Evolutionary conservation across 768 basidiomycete genomes (phyloP), one percentile per base, ranked within the genome.

Genomic region (Phylloporus sp.): DNA sequence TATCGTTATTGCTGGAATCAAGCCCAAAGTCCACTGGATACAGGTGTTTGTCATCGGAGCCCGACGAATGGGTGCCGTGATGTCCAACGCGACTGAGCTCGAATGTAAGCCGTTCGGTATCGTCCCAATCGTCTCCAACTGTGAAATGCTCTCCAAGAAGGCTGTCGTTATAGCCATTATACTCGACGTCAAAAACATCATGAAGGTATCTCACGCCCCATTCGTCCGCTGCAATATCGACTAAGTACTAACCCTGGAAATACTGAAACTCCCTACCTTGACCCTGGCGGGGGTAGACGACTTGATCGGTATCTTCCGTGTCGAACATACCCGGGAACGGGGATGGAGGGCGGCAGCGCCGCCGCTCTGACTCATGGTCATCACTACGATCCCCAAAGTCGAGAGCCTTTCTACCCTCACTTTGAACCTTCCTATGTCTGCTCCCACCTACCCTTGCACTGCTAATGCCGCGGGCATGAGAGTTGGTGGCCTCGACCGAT

Each of bases 391-490:
- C 47, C 15, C 56, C 63, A 15, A 71, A 64, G 44, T 73, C 69
- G 20, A 69, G 62, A 13, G 70, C 63, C 28, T 73, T 63, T 40
- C 72, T 68, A 22, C 69, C 67, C 61, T 80, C 73, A 32, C 70
- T 66, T 51, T 66, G 62, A 9, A 72, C 69, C 28, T 67, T 72
- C 15, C 79, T 70, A 49, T 83, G 69, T 67, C 74, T 75, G 54
- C 72, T 78, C 5, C 28, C 34, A 6, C 48, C 21, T 26, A 22
- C 9, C 27, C 28, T 48, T 21, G 46, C 29, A 29, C 15, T 28
- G 17, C 22, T 32, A 22, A 42, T 21, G 13, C 48, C 42, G 17
- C 40, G 31, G 11, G 15, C 33, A 31, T 28, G 45, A 21, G 50
- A 46, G 10, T 31, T 21, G 37, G 29, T 41, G 13, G 53, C 31